Base-by-base conservation (phyloP, 805 yeast genomes). In the Cyberlindnera euphorbiiphila region DNA sequence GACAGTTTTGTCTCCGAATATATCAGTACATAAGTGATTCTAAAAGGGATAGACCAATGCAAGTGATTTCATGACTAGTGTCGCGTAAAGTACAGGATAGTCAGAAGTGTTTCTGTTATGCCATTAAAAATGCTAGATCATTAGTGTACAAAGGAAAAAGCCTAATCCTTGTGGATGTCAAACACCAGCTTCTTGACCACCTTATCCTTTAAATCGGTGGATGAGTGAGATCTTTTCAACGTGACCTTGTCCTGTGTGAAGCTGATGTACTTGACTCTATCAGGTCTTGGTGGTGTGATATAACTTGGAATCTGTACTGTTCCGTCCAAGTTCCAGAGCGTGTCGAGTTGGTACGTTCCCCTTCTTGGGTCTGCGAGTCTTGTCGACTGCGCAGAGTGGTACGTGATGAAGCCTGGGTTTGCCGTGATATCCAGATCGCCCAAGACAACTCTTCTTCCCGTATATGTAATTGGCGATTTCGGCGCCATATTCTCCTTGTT, bases 201-300 rank as follows among this genome's bases (percentile, higher is more conserved):
- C 33, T 42, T 51, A 3, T 46, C 46, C 19, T 44, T 47, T 20
- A 51, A 12, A 36, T 53, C 50, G 20, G 42, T 43, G 1, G 31
- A 34, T 2, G 55, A 49, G 27, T 34, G 36, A 1, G 56, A 48
- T 46, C 59, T 50, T 31, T 54, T 54, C 11, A 47, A n/a, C 15
- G 32, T 30, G 9, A 25, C 36, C 20, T 41, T 42, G 12, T 43
- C 42, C 17, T 34, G 39, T 9, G 43, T 45, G 29, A 45, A 46
- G 9, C 51, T 44, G n/a, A 50, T 19, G 22, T 51, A 53, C 26
- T 38, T 49, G 4, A 37, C 27, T 25, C 54, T 42, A 23, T 51
- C 41, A 2, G 25, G 26, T 40, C 57, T 47, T 34, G 59, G 57
- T 3, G 59, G 59, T 4, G 59, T 54, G 4, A 54, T 43, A 34